A percentile compares a stretch with the other conserved stretches of the same genome.
phyloP scores from a whole-genome alignment of 257 asterid genomes.

The Penstemon davidsonii region DNA sequence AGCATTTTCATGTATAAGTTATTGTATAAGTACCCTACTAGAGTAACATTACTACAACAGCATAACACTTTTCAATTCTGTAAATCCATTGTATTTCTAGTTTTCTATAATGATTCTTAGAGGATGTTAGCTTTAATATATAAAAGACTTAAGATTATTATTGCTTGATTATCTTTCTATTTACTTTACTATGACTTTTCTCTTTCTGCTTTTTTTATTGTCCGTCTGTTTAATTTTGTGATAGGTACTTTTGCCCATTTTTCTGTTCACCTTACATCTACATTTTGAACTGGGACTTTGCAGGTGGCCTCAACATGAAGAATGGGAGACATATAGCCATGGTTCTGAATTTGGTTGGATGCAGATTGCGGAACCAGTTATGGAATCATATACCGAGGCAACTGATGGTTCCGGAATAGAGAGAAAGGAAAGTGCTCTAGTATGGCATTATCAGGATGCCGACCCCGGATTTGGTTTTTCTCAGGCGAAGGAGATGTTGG shows the following conservation, averaged over 20 bases:
- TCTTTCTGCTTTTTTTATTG: not conserved
- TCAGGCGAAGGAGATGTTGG: conserved; percentile 92
- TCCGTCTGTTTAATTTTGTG: not conserved
- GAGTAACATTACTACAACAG: too few relatives aligned
- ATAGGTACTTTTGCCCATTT: conserved; percentile 3
- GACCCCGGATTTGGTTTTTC: conserved; percentile 80
- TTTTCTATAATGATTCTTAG: not conserved
- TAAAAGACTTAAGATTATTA: not conserved
- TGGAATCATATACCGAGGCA: conserved; percentile 85
- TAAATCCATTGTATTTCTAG: not conserved
- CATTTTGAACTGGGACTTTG: conserved; percentile 26
- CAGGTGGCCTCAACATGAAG: conserved; percentile 75
- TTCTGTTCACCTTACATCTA: conserved; percentile 4
- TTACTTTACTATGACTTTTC: not conserved
- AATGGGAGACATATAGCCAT: conserved; percentile 73
- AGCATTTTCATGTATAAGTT: too few relatives aligned
- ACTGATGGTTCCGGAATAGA: conserved; percentile 90
- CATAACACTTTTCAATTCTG: too few relatives aligned
- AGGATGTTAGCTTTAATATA: conserved; percentile 4
- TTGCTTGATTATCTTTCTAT: not conserved
- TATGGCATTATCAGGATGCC: conserved; percentile 90
- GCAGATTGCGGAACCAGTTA: conserved; percentile 86
- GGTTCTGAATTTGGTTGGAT: conserved; percentile 86
- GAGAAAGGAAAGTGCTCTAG: conserved; percentile 82
- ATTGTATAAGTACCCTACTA: too few relatives aligned